Conservation (phyloP, 2,329 filamentous ascomycete species). For the Graphilbum ipis-grandicollis region DNA sequence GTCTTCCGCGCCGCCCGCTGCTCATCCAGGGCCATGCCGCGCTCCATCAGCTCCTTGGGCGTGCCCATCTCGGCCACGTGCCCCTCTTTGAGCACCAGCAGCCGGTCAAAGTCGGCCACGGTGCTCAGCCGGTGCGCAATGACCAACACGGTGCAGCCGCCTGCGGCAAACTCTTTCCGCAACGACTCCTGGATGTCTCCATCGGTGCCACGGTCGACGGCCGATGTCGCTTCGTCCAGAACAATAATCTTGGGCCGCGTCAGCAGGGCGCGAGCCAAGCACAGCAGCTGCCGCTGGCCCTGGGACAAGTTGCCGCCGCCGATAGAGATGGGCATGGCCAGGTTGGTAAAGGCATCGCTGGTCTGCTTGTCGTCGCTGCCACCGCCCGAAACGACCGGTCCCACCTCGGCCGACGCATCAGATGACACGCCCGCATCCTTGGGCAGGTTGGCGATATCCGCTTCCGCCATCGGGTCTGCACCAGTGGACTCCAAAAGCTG, state of each 20-base stretch:
- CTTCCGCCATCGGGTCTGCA: constrained; percentile 5
- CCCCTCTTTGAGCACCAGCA: constrained; percentile 31
- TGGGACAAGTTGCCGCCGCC: constrained; percentile 22
- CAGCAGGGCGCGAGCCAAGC: constrained; percentile 27
- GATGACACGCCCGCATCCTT: constrained; percentile 3
- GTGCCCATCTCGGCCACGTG: constrained; percentile 24
- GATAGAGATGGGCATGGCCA: constrained; percentile 15
- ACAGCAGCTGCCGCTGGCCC: constrained; percentile 31
- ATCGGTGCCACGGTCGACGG: constrained; percentile 40
- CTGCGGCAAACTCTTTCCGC: constrained; percentile 26
- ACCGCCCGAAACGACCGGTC: background rate
- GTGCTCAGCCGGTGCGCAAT: constrained; percentile 24
- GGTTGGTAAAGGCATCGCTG: constrained; percentile 13
- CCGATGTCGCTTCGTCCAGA: constrained; percentile 25
- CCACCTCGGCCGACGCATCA: constrained; percentile 6
- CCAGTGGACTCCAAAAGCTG: constrained; percentile 5
- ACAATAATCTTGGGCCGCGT: constrained; percentile 22
- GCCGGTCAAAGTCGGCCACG: constrained; percentile 31
- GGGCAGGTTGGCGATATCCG: constrained; percentile 7
- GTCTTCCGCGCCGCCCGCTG: constrained; percentile 2
- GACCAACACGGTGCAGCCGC: constrained; percentile 34
- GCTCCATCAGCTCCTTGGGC: constrained; percentile 21
- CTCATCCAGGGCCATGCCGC: constrained; percentile 14
- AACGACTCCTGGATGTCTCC: constrained; percentile 37
- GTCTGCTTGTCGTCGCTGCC: no score